Conservation (phyloP, 495 filamentous ascomycete genomes). For the Penicillium angulare region DNA sequence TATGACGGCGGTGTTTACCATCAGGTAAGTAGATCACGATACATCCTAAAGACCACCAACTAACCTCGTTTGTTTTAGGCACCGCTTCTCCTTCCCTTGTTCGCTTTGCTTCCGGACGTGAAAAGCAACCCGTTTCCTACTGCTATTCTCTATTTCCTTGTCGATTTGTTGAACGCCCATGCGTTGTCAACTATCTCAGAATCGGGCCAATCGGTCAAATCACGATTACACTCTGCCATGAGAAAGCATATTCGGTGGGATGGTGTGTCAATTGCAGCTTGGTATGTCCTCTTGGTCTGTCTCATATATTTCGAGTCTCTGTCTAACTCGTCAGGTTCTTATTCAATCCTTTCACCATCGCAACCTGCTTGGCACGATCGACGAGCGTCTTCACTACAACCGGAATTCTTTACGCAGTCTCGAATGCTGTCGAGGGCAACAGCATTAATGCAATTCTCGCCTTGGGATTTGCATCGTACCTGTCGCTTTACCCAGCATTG, state of each 20-base stretch:
- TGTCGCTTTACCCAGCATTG: conserved; percentile 87
- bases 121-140: conserved; percentile 65
- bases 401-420: conserved; percentile 79
- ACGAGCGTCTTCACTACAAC: conserved; percentile 89
- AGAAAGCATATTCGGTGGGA: conserved; percentile 77
- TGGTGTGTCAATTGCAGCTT: conserved; percentile 72
- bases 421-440: conserved; percentile 74
- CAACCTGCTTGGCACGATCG: conserved; percentile 87
- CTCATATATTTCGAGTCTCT: conserved; percentile 1
- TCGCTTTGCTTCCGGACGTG: conserved; percentile 77
- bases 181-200: conserved; percentile 82
- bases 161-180: conserved; percentile 81
- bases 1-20: conserved; percentile 98
- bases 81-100: conserved; percentile 85
- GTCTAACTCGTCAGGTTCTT: conserved; percentile 68
- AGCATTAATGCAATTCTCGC: conserved; percentile 79
- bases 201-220: conserved; percentile 70
- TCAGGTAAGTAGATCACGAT: conserved; percentile 54
- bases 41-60: not conserved
- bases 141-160: conserved; percentile 72
- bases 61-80: conserved; percentile 50
- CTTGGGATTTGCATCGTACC: conserved; percentile 80
- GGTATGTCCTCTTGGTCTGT: conserved; percentile 44
- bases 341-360: conserved; percentile 93
- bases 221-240: conserved; percentile 71